phyloP scores from a whole-genome alignment of 2,329 filamentous ascomycete species.

The Botrytis sinoallii region DNA sequence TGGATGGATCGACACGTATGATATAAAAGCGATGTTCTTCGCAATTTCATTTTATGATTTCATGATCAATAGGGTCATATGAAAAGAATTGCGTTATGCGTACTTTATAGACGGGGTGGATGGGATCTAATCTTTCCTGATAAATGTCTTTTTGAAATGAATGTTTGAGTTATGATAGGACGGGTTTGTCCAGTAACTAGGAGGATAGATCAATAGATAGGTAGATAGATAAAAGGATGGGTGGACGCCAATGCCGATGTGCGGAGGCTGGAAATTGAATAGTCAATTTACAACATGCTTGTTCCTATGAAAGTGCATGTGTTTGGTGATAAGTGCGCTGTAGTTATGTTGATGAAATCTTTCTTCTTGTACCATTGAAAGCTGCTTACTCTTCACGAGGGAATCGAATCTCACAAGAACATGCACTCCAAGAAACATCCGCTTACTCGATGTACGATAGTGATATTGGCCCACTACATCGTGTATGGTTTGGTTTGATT shows the following conservation, averaged over 20 bases:
- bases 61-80: conserved; percentile 6
- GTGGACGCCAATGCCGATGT: neutral
- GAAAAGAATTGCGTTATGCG: conserved; percentile 10
- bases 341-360: neutral
- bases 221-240: neutral
- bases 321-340: neutral
- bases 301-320: too few relatives aligned
- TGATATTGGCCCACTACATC: too few relatives aligned
- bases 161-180: conserved; percentile 1
- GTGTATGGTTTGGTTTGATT: too few relatives aligned
- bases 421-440: too few relatives aligned
- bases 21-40: neutral
- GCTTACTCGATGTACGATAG: too few relatives aligned
- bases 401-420: too few relatives aligned
- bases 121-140: conserved; percentile 3
- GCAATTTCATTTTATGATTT: conserved; percentile 3
- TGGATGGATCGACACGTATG: conserved; percentile 6
- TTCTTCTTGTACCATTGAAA: too few relatives aligned
- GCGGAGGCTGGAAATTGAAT: neutral
- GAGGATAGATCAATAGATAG: conserved; percentile 9
- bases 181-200: neutral
- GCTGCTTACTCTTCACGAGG: too few relatives aligned
- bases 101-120: conserved; percentile 10
- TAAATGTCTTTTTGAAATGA: conserved; percentile 7
- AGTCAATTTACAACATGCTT: neutral